Conservation (phyloP, 1,284 basidiomycete species). For the Rhodofomes roseus region DNA sequence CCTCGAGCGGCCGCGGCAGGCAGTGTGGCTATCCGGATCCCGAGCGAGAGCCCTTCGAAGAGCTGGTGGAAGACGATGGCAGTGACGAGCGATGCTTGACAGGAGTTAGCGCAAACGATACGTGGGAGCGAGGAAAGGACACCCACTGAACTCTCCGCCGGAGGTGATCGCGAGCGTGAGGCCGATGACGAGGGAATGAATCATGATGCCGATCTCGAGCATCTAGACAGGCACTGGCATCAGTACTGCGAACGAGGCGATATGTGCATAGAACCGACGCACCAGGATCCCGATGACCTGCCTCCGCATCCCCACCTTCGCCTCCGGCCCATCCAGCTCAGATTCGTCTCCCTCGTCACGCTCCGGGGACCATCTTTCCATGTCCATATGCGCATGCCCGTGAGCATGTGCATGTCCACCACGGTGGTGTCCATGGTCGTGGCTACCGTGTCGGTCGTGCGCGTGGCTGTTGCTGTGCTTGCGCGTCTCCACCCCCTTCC, state of each 20-base stretch:
- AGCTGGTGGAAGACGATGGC: constrained; percentile 78
- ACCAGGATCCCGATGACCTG: constrained; percentile 67
- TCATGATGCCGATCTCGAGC: constrained; percentile 75
- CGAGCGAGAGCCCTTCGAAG: constrained; percentile 76
- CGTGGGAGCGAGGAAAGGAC: not conserved
- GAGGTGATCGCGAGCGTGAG: constrained; percentile 65
- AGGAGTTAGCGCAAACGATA: constrained; percentile 5
- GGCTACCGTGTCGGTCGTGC: constrained; percentile 7
- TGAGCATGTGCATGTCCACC: constrained; percentile 19
- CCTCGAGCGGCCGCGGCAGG: constrained; percentile 34
- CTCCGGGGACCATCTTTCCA: constrained; percentile 22
- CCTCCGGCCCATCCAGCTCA: constrained; percentile 23
- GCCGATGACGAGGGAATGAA: constrained; percentile 78
- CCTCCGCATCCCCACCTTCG: constrained; percentile 45
- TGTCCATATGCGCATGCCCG: constrained; percentile 26
- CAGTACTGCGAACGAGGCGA: not conserved
- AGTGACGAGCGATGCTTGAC: constrained; percentile 61
- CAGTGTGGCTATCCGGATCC: constrained; percentile 69
- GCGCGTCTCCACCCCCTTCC: constrained; percentile 1
- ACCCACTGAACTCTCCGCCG: constrained; percentile 67
- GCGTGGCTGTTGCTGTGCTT: constrained; percentile 7
- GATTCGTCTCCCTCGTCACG: constrained; percentile 14
- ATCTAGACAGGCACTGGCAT: constrained; percentile 40
- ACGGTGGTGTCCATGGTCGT: constrained; percentile 16
- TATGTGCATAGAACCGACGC: constrained; percentile 16